A percentile compares a stretch with the other conserved stretches of the same genome.
Evolutionary conservation across 768 basidiomycete species (phyloP).

Genomic region (Crucibulum laeve): DNA sequence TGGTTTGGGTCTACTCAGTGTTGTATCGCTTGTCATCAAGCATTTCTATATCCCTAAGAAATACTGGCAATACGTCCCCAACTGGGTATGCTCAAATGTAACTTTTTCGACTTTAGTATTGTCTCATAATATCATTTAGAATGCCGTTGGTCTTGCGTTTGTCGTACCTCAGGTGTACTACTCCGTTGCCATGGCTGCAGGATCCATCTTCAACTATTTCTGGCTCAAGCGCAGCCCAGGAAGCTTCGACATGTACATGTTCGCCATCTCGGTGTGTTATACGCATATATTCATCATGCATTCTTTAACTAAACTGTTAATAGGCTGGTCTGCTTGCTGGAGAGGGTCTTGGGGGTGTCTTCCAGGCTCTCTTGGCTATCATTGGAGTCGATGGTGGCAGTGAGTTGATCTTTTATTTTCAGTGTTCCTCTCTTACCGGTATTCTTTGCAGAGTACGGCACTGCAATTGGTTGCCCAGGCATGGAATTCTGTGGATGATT

Average conservation of each 20-base stretch:
- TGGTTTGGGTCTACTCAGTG: conserved; percentile 40
- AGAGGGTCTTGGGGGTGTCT: conserved; percentile 59
- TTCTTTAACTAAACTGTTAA: background rate
- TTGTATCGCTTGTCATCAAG: conserved; percentile 41
- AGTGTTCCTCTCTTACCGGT: background rate
- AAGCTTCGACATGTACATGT: conserved; percentile 54
- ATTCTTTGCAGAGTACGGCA: conserved; percentile 34
- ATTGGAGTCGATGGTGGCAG: conserved; percentile 45
- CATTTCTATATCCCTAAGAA: conserved; percentile 43
- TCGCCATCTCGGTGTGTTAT: conserved; percentile 40
- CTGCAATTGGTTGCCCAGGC: conserved; percentile 50
- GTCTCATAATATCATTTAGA: conserved; percentile 17
- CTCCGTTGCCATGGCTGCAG: conserved; percentile 47
- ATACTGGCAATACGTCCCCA: conserved; percentile 46
- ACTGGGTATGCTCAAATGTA: conserved; percentile 34
- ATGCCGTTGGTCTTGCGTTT: conserved; percentile 49
- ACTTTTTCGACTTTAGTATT: background rate
- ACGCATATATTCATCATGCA: background rate
- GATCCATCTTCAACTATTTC: conserved; percentile 41
- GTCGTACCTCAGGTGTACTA: conserved; percentile 49
- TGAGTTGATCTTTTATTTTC: conserved; percentile 18
- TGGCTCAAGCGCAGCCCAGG: conserved; percentile 43
- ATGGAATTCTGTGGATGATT: conserved; percentile 46
- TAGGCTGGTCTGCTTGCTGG: conserved; percentile 50
- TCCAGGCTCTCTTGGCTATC: conserved; percentile 52